Base-by-base conservation (phyloP, 176 grass and related monocot genomes). In the Thalia dealbata region DNA sequence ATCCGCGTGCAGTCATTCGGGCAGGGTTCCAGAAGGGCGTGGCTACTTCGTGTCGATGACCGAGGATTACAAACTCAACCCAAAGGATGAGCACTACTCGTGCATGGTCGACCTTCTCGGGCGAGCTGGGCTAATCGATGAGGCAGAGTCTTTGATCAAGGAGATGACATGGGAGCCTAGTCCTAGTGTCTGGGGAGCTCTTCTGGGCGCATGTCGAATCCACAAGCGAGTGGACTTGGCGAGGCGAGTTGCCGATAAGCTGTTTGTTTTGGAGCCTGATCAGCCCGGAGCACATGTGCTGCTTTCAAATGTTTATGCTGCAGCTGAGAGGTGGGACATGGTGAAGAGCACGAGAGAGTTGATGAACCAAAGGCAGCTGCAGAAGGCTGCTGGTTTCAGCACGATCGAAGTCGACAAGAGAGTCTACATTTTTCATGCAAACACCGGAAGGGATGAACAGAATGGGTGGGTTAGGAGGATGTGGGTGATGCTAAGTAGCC, bases 61-160 rank as follows among this genome's bases (percentile, higher is more conserved):
- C 10, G 45, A 78, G 30, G 76, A 70, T 12, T 78, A 78, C n/a
- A 59, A 59, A 21, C 67, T 78, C 0, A 70, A 5, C 70, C 76
- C 66, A 18, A 70, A 67, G 18, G 52, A 58, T 28, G 76, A 78
- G 52, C 76, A 78, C 35, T 78, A 70, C 32, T 70, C 66, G 7
- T 78, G 76, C n/a, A 78, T 78, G 76, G 76, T 70, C 10, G 76
- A 78, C 56, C 64, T 78, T 30, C 50, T 78, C 14, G 76, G 76
- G 30, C 76, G 76, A 70, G 76, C 76, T 19, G 76, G 76, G 28
- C 51, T 78, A 42, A 27, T 78, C 5, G 38, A 51, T 21, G 74
- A 76, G 65, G 74, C 74, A 30, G 22, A 64, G 14, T 63, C 74
- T 27, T 48, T 76, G 74, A 65, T 76, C 26, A 27, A 78, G 29